Evolutionary conservation across 2,329 filamentous ascomycete species (phyloP), one percentile per base, ranked within the genome.

Genomic region (Fusarium protoensiforme): DNA sequence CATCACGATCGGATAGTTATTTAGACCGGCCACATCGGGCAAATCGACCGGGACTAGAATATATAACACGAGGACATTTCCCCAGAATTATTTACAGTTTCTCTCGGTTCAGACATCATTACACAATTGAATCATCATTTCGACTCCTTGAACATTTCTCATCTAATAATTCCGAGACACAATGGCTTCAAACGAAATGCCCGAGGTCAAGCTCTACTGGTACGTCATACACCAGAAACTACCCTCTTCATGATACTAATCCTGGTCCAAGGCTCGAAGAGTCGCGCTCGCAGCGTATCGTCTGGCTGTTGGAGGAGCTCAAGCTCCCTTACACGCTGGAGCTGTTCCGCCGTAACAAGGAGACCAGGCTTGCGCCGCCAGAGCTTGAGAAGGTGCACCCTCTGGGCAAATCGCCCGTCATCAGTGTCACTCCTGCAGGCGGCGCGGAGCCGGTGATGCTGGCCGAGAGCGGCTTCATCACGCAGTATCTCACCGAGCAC

Each of bases 271-370:
- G 94, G 94, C 92, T 97, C 69, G 90, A 96, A 76, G 87, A 92
- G 76, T 97, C 94, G 64, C 93, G 95, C 75, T 91, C 93, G 14
- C 94, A 97, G 82, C 91, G 94, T 71, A 92, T 96, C 67, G 85
- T 96, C 51, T 97, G 94, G 93, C 91, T 97, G 8, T 89, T 97
- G 48, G 93, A 96, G 80, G 94, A 96, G 82, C 91, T 96, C 70
- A 88, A 92, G 48, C 82, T 97, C 36, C 88, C 92, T 31, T 98
- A 97, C 83, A 90, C 95, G 70, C 84, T 98, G 66, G 90, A 96
- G 78, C 87, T 92, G 62, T 96, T 93, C 87, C 94, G 94, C 81
- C 92, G 95, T 61, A 80, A 86, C 72, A 84, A 83, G 64, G 78
- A 85, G 65, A 88, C 92, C 64, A 88, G 85, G 76, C 85, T 93